Conservation (phyloP, 345 rosid species). For the Linum trigynum region DNA sequence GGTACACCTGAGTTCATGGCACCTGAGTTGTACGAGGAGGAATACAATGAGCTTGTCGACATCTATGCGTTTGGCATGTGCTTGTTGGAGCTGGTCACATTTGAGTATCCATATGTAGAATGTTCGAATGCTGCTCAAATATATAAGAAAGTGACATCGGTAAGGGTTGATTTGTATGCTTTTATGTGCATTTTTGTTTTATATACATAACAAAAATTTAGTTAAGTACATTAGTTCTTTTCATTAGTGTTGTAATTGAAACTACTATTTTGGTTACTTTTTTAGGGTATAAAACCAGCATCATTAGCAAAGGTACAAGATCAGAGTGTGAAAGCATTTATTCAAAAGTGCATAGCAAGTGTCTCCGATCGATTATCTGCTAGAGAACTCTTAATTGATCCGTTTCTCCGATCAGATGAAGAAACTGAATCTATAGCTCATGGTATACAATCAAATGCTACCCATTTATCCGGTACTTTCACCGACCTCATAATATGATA, state of each 20-base stretch:
- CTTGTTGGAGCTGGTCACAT: conserved; percentile 66
- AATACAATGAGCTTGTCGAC: conserved; percentile 70
- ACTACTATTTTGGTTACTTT: too few species aligned
- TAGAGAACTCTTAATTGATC: conserved; percentile 76
- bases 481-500: neutral
- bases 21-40: conserved; percentile 80
- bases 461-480: conserved; percentile 28
- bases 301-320: conserved; percentile 72
- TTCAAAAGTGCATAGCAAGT: conserved; percentile 79
- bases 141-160: conserved; percentile 58
- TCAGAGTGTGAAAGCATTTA: conserved; percentile 53
- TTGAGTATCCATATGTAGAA: conserved; percentile 72
- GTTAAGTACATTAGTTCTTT: too few species aligned
- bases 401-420: conserved; percentile 57
- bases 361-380: conserved; percentile 72
- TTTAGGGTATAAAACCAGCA: conserved; percentile 88
- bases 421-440: conserved; percentile 37
- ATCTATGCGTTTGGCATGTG: conserved; percentile 88
- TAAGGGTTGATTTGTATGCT: too few species aligned
- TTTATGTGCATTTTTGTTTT: too few species aligned
- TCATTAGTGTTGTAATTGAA: too few species aligned
- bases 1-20: conserved; percentile 97
- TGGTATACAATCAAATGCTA: conserved; percentile 21
- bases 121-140: conserved; percentile 66
- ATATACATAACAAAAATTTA: too few species aligned